Evolutionary conservation across 2,329 filamentous ascomycete genomes (phyloP).

Genomic region (Apiospora hydei): DNA sequence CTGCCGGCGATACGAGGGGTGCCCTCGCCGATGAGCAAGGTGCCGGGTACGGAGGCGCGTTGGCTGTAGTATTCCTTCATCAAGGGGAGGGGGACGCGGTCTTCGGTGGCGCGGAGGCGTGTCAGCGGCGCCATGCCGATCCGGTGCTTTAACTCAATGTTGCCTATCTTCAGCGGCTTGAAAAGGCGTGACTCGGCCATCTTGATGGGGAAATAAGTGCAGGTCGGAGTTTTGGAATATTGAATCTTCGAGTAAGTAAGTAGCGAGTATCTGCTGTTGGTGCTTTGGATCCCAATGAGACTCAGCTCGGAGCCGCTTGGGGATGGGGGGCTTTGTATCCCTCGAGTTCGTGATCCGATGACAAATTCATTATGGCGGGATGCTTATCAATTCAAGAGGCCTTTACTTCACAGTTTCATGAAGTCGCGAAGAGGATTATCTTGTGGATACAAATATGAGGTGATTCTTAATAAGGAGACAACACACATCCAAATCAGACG

Average conservation of each 20-base stretch:
- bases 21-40: conserved; percentile 63
- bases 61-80: conserved; percentile 51
- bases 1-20: conserved; percentile 56
- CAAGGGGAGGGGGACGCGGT: conserved; percentile 47
- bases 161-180: conserved; percentile 28
- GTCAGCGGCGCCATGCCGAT: conserved; percentile 55
- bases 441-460: background rate
- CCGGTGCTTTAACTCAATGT: conserved; percentile 29
- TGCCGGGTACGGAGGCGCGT: conserved; percentile 49
- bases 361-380: background rate
- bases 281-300: background rate
- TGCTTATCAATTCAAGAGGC: background rate
- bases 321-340: background rate
- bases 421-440: background rate
- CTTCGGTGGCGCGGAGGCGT: conserved; percentile 52
- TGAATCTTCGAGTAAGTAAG: background rate
- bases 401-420: no score
- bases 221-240: background rate
- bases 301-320: background rate
- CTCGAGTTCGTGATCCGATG: background rate
- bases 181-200: conserved; percentile 28
- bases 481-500: background rate
- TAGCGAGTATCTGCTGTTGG: background rate
- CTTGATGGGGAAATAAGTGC: conserved; percentile 23
- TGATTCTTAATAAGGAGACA: background rate